These are phyloP conservation scores for Botrytis elliptica DNA, from an alignment of 2,329 filamentous ascomycete species.

Conservation along the genomic window DNA sequence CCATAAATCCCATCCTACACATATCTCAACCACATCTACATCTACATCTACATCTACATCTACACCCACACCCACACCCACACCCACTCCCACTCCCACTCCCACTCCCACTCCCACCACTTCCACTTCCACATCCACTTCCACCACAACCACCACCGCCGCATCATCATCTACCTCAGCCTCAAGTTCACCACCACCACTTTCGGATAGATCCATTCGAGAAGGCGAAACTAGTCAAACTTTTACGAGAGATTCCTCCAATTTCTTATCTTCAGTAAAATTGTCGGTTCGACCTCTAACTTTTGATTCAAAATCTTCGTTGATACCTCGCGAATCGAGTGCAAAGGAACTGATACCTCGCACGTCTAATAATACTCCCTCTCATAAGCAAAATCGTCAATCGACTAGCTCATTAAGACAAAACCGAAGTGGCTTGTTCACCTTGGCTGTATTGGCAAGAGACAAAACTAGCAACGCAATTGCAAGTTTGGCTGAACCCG, in stretches of 20 bases:
- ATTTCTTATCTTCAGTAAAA: neutral
- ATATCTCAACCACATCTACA: neutral
- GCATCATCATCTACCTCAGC: neutral
- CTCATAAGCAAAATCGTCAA: slow-evolving; percentile 30
- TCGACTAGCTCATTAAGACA: slow-evolving; percentile 31
- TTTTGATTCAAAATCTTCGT: slow-evolving; percentile 15
- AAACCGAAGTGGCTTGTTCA: slow-evolving; percentile 35
- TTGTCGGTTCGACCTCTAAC: neutral
- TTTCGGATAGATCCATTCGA: neutral
- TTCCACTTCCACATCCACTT: neutral
- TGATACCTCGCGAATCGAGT: slow-evolving; percentile 12
- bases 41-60: neutral
- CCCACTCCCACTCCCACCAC: neutral
- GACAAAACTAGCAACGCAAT: slow-evolving; percentile 38
- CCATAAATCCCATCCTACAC: neutral
- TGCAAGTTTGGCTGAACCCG: slow-evolving; percentile 36
- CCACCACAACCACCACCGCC: neutral
- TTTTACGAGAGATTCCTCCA: neutral
- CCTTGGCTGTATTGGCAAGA: slow-evolving; percentile 37
- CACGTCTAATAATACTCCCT: slow-evolving; percentile 13
- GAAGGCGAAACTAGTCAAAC: neutral
- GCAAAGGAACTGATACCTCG: slow-evolving; percentile 18
- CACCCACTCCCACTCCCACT: neutral
- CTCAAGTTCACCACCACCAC: slow-evolving; percentile 9
- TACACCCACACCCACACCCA: neutral